Evolutionary conservation across 371 early-diverging fungal species (phyloP).

Genomic region (Lichtheimia hyalospora): DNA sequence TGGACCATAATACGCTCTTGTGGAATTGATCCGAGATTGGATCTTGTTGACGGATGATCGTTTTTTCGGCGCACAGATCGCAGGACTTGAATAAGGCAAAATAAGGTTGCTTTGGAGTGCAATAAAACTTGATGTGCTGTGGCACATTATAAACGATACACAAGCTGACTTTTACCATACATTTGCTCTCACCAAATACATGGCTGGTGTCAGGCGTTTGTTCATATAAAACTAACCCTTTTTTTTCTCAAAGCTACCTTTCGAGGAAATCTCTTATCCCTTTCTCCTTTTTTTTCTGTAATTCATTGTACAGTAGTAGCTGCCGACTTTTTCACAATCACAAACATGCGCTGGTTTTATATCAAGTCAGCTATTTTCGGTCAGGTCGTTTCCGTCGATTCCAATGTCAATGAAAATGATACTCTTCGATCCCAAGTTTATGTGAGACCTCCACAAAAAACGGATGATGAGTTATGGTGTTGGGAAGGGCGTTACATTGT

Average conservation of each 20-base stretch:
- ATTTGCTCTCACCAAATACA: no score
- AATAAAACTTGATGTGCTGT: not conserved
- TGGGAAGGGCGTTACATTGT: constrained; percentile 41
- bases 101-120: no score
- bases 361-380: constrained; percentile 38
- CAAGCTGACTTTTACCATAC: not conserved
- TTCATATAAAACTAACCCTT: no score
- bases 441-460: constrained; percentile 25
- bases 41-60: no score
- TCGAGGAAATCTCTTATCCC: not conserved
- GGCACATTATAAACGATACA: not conserved
- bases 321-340: constrained; percentile 2
- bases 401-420: constrained; percentile 6
- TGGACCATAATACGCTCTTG: no score
- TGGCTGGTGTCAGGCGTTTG: no score
- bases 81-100: no score
- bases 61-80: no score
- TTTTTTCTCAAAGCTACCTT: no score
- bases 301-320: not conserved
- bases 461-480: constrained; percentile 42
- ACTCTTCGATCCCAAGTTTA: constrained; percentile 40
- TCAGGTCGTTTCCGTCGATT: constrained; percentile 32
- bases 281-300: constrained; percentile 7
- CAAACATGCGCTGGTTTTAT: constrained; percentile 33
- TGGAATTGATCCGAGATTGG: no score